Percentiles rank a stretch among this genome's conserved stretches.
Evolutionary conservation across 2,329 filamentous ascomycete genomes (phyloP).

Genomic region (Cadophora sp.): DNA sequence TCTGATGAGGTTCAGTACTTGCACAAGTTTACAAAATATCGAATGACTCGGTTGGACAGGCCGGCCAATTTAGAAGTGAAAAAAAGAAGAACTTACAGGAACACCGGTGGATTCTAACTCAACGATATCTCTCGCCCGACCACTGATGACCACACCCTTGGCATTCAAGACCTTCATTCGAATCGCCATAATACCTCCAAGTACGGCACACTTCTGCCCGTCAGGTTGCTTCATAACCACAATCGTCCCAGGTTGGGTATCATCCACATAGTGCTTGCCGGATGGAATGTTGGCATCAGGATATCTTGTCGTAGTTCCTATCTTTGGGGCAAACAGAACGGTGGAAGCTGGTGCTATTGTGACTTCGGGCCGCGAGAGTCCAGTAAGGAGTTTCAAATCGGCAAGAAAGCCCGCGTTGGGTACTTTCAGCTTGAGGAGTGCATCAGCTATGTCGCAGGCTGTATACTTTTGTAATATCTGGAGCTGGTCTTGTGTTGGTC

Average conservation of each 20-base stretch:
- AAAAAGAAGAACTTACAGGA: conserved; percentile 58
- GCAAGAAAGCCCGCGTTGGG: conserved; percentile 70
- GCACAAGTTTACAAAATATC: too few relatives aligned
- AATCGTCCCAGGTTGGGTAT: conserved; percentile 63
- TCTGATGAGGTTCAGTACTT: conserved; percentile 41
- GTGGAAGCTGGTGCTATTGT: conserved; percentile 60
- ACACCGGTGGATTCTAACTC: conserved; percentile 63
- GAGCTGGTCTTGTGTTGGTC: conserved; percentile 22
- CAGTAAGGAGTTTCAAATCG: conserved; percentile 52
- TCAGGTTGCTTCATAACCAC: conserved; percentile 71
- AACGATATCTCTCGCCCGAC: conserved; percentile 69
- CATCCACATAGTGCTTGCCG: conserved; percentile 73
- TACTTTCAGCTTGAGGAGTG: conserved; percentile 72
- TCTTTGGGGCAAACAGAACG: conserved; percentile 68
- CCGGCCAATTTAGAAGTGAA: too few relatives aligned
- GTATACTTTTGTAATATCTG: conserved; percentile 46
- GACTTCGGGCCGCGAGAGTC: conserved; percentile 33
- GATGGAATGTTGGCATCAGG: conserved; percentile 57
- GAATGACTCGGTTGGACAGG: not conserved
- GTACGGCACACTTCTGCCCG: conserved; percentile 71
- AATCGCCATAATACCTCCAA: conserved; percentile 79
- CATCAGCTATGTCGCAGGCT: conserved; percentile 72
- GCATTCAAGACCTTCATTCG: conserved; percentile 69
- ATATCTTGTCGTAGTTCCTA: conserved; percentile 44
- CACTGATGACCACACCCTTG: conserved; percentile 69